A percentile compares a stretch with the other conserved stretches of the same genome.
Conservation (phyloP, 495 filamentous ascomycete genomes). For the Symbiotaphrina buchneri region DNA sequence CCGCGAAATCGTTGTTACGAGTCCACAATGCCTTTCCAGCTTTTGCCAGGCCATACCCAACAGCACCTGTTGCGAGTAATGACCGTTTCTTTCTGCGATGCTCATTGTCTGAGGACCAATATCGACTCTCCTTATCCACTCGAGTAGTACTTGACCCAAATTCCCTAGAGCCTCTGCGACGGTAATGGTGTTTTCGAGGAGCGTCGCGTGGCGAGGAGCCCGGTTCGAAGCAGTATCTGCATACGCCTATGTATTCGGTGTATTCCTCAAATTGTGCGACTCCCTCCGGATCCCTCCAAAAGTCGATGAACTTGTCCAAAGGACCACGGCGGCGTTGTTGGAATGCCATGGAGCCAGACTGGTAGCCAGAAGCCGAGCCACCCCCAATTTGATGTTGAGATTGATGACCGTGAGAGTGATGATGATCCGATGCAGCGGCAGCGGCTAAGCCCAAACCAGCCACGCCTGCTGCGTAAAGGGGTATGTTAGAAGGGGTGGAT, state of each 20-base stretch:
- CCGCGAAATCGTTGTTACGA: slow-evolving; percentile 28
- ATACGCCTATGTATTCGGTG: slow-evolving; percentile 48
- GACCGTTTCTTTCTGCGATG: slow-evolving; percentile 21
- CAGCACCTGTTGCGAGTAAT: slow-evolving; percentile 23
- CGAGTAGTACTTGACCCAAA: slow-evolving; percentile 15
- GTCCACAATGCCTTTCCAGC: slow-evolving; percentile 27
- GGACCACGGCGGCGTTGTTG: slow-evolving; percentile 27
- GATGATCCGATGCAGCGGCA: slow-evolving; percentile 16
- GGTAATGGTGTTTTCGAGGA: slow-evolving; percentile 39
- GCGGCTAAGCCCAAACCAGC: slow-evolving; percentile 14
- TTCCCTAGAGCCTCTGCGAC: slow-evolving; percentile 2
- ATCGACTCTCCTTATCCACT: slow-evolving; percentile 33
- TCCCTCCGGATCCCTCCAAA: slow-evolving; percentile 44
- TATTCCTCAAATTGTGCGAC: slow-evolving; percentile 53
- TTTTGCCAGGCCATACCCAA: slow-evolving; percentile 21
- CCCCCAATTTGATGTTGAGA: slow-evolving; percentile 5
- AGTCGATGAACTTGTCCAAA: slow-evolving; percentile 31
- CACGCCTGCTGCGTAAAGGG: slow-evolving; percentile 22
- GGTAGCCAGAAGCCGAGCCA: slow-evolving; percentile 5
- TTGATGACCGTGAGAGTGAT: slow-evolving; percentile 12
- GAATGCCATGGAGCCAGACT: slow-evolving; percentile 19
- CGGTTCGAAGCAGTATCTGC: slow-evolving; percentile 44
- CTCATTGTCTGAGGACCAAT: slow-evolving; percentile 29
- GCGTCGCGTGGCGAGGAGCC: slow-evolving; percentile 33
- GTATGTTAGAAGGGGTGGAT: slow-evolving; percentile 16